A percentile compares a stretch with the other conserved stretches of the same genome.
Evolutionary conservation across 176 grass and related monocot species (phyloP).

Genomic region (Lolium rigidum): DNA sequence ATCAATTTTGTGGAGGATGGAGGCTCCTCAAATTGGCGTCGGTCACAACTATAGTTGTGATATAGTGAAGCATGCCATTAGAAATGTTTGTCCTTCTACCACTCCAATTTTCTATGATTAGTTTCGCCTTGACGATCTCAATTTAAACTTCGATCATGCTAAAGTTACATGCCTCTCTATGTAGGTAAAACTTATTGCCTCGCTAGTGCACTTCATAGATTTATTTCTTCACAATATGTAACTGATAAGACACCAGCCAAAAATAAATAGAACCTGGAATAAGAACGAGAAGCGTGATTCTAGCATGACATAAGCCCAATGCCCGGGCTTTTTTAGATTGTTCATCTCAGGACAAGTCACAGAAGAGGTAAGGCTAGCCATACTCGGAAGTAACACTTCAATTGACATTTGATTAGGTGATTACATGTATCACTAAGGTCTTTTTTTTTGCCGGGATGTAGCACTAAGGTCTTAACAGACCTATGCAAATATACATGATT

Average conservation of each 20-base stretch:
- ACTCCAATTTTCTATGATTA: neutral
- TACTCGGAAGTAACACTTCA: neutral
- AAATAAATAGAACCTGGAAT: no score
- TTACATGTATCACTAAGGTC: neutral
- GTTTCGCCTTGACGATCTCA: neutral
- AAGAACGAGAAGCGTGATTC: no score
- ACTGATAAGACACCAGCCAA: no score
- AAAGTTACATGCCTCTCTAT: neutral
- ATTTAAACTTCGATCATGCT: neutral
- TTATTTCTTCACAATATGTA: no score
- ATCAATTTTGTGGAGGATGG: constrained; percentile 84
- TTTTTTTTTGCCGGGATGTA: no score
- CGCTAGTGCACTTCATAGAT: no score
- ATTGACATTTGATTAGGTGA: neutral
- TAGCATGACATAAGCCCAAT: no score
- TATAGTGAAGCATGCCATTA: neutral
- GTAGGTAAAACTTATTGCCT: neutral
- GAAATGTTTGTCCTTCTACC: neutral
- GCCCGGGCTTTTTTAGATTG: no score
- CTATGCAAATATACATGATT: neutral
- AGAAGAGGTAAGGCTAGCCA: no score
- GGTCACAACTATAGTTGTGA: neutral
- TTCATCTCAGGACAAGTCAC: no score
- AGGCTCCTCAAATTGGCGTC: constrained; percentile 60
- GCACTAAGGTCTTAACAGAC: neutral